Conservation (phyloP, 306 rosid genomes). For the Gleditsia sinensis region DNA sequence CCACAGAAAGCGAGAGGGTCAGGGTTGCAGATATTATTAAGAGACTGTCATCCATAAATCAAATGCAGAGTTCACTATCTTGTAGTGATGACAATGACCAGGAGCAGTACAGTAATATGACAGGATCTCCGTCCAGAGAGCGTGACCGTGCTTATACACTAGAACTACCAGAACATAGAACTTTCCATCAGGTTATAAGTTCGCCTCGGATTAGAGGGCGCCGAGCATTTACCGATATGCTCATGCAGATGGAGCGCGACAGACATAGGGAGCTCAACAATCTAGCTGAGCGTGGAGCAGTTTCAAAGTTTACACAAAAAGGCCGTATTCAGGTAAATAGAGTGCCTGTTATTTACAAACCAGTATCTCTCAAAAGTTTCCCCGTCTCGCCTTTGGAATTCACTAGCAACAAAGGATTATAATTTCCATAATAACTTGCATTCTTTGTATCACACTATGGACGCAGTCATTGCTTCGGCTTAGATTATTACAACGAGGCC, state of each 20-base stretch:
- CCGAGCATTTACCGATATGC: conserved; percentile 73
- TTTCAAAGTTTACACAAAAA: conserved; percentile 67
- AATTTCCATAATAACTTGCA: too few species aligned
- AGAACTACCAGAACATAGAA: conserved; percentile 29
- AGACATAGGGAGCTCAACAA: conserved; percentile 60
- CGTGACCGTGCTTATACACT: too few species aligned
- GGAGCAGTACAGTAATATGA: conserved; percentile 37
- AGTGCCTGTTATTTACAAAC: too few species aligned
- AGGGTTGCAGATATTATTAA: conserved; percentile 72
- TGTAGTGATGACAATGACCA: conserved; percentile 54
- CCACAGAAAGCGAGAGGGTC: conserved; percentile 57
- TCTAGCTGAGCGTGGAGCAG: conserved; percentile 55
- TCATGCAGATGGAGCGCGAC: conserved; percentile 67
- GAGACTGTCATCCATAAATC: conserved; percentile 49
- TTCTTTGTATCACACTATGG: neutral
- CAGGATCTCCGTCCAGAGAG: conserved; percentile 42
- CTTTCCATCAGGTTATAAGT: conserved; percentile 28
- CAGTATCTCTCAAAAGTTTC: too few species aligned
- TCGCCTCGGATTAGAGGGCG: conserved; percentile 72
- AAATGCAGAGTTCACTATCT: too few species aligned
- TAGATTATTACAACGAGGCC: conserved; percentile 54
- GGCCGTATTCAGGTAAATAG: conserved; percentile 85
- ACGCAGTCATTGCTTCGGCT: conserved; percentile 76
- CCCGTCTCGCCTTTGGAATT: too few species aligned
- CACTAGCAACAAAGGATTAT: too few species aligned